Percentiles rank a stretch among this genome's conserved stretches.
Conservation (phyloP, 306 rosid genomes). For the Nissolia schottii region DNA sequence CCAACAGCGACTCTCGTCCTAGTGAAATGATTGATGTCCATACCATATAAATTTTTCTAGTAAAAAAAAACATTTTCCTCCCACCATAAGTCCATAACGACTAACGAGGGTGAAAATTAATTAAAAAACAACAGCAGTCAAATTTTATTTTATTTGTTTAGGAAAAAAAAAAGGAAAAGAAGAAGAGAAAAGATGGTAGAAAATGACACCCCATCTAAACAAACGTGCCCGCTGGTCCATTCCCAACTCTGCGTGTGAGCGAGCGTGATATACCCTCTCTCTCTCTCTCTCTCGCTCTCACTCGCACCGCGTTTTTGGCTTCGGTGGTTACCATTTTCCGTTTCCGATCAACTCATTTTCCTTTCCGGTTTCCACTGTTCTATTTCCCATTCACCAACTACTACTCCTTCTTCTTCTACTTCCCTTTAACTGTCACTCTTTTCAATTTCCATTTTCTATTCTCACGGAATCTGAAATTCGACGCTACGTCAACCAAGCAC, state of each 20-base stretch:
- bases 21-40: too few species aligned
- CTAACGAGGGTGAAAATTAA: too few species aligned
- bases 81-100: too few species aligned
- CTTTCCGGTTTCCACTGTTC: constrained; percentile 42
- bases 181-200: constrained; percentile 8
- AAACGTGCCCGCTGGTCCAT: constrained; percentile 30
- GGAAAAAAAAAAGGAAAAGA: background rate
- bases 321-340: constrained; percentile 1
- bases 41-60: too few species aligned
- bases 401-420: background rate
- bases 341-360: constrained; percentile 22
- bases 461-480: constrained; percentile 14
- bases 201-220: constrained; percentile 41
- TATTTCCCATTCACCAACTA: background rate
- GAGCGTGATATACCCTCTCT: background rate
- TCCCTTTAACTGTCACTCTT: background rate
- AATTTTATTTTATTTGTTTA: background rate
- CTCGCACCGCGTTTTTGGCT: background rate
- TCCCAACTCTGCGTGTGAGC: constrained; percentile 8
- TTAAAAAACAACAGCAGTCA: background rate
- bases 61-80: background rate
- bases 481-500: constrained; percentile 16
- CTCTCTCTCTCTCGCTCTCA: background rate
- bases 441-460: background rate
- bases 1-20: too few species aligned